Conservation (phyloP, 2,329 filamentous ascomycete genomes). For the Camillea tinctor region DNA sequence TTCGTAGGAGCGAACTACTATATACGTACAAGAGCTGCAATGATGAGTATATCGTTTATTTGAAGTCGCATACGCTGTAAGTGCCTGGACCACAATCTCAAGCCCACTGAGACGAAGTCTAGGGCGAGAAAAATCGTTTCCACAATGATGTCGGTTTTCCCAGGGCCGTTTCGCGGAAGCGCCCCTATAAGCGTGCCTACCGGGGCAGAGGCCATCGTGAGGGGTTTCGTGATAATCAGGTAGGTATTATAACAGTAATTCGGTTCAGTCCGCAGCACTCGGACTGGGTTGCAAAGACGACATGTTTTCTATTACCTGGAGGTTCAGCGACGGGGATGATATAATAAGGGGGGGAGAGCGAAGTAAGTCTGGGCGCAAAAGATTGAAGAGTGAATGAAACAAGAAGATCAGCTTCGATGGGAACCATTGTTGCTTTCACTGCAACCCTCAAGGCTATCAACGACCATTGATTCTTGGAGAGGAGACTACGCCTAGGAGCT, state of each 20-base stretch:
- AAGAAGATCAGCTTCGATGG: too few species aligned
- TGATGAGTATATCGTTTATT: constrained; percentile 14
- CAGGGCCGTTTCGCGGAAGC: constrained; percentile 2
- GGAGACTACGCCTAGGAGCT: too few species aligned
- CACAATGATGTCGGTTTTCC: constrained; percentile 9
- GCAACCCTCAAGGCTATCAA: too few species aligned
- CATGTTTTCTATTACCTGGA: too few species aligned
- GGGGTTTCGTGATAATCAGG: background rate
- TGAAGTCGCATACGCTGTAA: constrained; percentile 6
- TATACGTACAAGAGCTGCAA: constrained; percentile 8
- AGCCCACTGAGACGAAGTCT: constrained; percentile 8
- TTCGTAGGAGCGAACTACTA: background rate
- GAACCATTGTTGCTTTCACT: too few species aligned
- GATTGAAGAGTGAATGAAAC: too few species aligned
- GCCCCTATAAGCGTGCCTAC: constrained; percentile 1
- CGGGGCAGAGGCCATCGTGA: background rate
- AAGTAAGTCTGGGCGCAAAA: too few species aligned
- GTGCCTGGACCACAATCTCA: constrained; percentile 16
- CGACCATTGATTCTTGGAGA: too few species aligned
- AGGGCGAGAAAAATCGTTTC: constrained; percentile 11
- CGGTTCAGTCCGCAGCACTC: background rate
- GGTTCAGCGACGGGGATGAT: too few species aligned
- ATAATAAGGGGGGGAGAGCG: too few species aligned
- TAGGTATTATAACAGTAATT: background rate
- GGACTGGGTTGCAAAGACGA: too few species aligned